These are phyloP conservation scores for Colletotrichum liaoningense DNA, from an alignment of 2,329 filamentous ascomycete species.

Conservation along the genomic window DNA sequence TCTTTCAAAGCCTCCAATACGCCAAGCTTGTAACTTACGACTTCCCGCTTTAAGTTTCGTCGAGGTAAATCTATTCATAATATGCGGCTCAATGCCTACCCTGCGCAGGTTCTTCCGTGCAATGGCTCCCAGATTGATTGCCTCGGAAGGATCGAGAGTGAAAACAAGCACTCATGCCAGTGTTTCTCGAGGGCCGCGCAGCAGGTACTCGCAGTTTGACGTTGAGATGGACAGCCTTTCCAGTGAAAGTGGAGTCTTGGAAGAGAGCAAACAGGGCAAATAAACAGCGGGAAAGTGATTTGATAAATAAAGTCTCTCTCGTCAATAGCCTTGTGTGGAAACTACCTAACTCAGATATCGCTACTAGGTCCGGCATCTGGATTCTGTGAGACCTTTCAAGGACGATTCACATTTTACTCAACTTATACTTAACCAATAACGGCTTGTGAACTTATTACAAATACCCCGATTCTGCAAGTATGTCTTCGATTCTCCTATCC, in stretches of 20 bases:
- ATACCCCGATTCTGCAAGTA: too few relatives aligned
- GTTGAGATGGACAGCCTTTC: constrained; percentile 24
- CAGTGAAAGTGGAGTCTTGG: neutral
- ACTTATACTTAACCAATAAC: too few relatives aligned
- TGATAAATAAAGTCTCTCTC: too few relatives aligned
- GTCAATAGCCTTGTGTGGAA: too few relatives aligned
- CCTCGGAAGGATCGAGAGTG: constrained; percentile 7
- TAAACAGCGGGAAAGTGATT: too few relatives aligned
- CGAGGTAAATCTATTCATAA: constrained; percentile 43
- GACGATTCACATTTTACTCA: too few relatives aligned
- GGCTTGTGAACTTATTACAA: too few relatives aligned
- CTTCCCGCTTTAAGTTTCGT: constrained; percentile 37
- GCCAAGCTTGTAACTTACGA: neutral
- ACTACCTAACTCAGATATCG: too few relatives aligned
- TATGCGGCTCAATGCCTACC: constrained; percentile 49
- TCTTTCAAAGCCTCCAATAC: neutral
- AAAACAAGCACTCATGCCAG: neutral
- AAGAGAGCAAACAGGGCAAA: neutral
- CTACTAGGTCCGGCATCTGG: too few relatives aligned
- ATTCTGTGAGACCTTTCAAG: too few relatives aligned
- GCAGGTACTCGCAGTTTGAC: constrained; percentile 20
- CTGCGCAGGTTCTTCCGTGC: constrained; percentile 49
- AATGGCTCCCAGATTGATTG: constrained; percentile 44
- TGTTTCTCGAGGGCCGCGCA: neutral
- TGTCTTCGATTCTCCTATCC: too few relatives aligned